These are phyloP conservation scores for Cucurbita maxima DNA, from an alignment of 306 rosid genomes.

Conservation along the genomic window DNA sequence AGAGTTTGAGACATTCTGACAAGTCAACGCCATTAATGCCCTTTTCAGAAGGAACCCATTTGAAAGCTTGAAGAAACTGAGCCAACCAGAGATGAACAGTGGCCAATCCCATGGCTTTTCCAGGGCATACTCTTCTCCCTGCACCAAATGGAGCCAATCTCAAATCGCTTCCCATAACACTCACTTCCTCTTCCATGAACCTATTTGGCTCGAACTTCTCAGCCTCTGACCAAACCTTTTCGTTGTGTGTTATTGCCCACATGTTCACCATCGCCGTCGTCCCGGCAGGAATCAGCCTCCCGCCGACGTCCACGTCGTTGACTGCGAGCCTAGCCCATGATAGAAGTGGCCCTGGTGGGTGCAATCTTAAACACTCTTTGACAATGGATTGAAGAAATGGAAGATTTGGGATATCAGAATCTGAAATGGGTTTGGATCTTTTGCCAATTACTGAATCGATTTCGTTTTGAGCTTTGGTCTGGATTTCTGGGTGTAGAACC, in stretches of 20 bases:
- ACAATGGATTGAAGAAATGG: constrained; percentile 27
- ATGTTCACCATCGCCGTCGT: constrained; percentile 40
- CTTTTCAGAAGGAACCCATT: constrained; percentile 6
- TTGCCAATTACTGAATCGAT: constrained; percentile 13
- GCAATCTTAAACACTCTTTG: constrained; percentile 29
- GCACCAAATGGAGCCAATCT: constrained; percentile 35
- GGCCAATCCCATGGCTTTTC: constrained; percentile 26
- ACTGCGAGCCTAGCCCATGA: constrained; percentile 34
- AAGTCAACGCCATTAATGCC: constrained; percentile 6
- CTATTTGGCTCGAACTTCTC: constrained; percentile 22
- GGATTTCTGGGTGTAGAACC: constrained; percentile 27
- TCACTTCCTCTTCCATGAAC: constrained; percentile 17
- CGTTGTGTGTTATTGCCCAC: constrained; percentile 38
- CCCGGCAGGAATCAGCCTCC: constrained; percentile 18
- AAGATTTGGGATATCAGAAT: constrained; percentile 17
- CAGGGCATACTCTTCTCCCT: constrained; percentile 35
- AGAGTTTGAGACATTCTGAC: constrained; percentile 24
- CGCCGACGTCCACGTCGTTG: constrained; percentile 16
- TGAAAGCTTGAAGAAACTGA: constrained; percentile 16
- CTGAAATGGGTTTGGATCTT: not conserved
- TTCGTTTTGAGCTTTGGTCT: constrained; percentile 18
- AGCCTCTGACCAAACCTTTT: constrained; percentile 19
- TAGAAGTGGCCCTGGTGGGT: constrained; percentile 36
- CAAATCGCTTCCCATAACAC: constrained; percentile 19
- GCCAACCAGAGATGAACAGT: constrained; percentile 29